Base-by-base conservation (phyloP, 2,329 filamentous ascomycete species). In the Spiromastix sp. region DNA sequence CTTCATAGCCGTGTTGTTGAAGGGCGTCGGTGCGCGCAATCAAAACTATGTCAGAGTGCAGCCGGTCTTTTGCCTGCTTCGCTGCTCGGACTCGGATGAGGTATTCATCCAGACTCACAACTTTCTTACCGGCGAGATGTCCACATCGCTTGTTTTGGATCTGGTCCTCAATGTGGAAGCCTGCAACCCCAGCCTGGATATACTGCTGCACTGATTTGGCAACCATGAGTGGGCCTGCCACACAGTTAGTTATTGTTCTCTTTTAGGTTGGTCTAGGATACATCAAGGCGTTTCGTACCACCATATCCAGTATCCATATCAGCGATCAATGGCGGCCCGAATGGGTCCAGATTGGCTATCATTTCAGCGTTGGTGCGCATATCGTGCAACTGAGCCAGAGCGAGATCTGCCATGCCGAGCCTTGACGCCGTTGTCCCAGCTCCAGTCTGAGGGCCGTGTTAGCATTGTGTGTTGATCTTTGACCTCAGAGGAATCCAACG, bases 1-100 rank as follows among this genome's bases (percentile, higher is more conserved):
- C 72, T 7, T 73, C 71, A 42, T 71, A 79, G 0, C 74, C 75
- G 4, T 66, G 59, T 0, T 61, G 57, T 40, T 75, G 72, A 3
- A 77, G 55, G 1, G 76, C 71, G 45, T 81, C 77, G 0, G 76
- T 80, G 8, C 77, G 64, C 1, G 75, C 76, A 38, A 81, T 79
- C 37, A 81, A 66, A 18, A 81, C 66, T 24, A 81, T 74, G 42
- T 79, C 75, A 11, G 64, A 64, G 8, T 61, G 59, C 19, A 68
- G 50, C 12, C 60, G 56, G 15, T 63, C 53, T 2, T 74, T 60
- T 1, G 73, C 70, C 5, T 63, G 56, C 9, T 56, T 60, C 0
- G 74, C 74, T 0, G 76, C 75, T 1, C 68, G 60, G 46, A 81
- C 73, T 0, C 77, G 64, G n/a, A 61, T 54, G n/a, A 65, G 50